Evolutionary conservation across 1,284 basidiomycete genomes (phyloP).

Genomic region (Ustilago sp.): DNA sequence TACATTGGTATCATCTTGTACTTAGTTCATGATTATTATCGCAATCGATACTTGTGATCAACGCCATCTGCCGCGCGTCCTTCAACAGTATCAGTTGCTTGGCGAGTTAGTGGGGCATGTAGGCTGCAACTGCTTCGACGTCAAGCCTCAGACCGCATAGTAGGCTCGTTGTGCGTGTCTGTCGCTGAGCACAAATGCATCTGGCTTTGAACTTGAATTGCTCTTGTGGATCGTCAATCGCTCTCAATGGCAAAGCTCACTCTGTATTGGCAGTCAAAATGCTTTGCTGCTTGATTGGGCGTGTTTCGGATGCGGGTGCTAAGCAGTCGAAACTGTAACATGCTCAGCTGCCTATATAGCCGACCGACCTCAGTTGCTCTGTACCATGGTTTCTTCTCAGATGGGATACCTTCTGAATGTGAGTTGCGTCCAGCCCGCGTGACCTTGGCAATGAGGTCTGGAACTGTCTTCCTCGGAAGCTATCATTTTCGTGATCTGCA

Average conservation of each 20-base stretch:
- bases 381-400: neutral
- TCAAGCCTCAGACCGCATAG: neutral
- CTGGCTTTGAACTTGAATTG: constrained; percentile 12
- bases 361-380: constrained; percentile 1
- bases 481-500: neutral
- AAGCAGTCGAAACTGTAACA: neutral
- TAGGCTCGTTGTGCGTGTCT: neutral
- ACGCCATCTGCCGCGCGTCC: no score
- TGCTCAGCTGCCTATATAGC: neutral
- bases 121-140: constrained; percentile 3
- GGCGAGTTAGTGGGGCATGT: neutral
- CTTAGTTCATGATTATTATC: no score
- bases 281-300: neutral
- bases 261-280: neutral
- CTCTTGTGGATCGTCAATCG: neutral
- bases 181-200: constrained; percentile 15
- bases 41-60: no score
- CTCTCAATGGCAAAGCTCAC: neutral
- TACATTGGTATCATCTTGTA: no score
- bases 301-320: neutral
- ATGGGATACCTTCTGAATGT: neutral
- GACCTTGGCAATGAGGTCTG: neutral
- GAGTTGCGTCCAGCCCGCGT: constrained; percentile 1
- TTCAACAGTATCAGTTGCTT: neutral
- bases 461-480: neutral